Conservation (phyloP, 164 flowering plant genomes). For the Berberis vulgaris region DNA sequence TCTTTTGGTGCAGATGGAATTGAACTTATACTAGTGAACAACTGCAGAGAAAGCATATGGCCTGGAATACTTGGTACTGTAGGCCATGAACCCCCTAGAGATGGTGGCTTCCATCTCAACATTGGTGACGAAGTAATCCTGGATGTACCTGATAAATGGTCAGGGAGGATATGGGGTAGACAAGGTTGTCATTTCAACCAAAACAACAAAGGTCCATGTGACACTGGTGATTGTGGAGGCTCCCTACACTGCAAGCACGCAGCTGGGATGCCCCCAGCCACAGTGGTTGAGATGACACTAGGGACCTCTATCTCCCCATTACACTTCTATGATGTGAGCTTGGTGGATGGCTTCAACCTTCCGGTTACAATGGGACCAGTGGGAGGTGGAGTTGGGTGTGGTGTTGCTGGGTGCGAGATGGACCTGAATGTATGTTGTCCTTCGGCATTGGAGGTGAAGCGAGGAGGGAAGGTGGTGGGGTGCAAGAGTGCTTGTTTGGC, state of each 20-base stretch:
- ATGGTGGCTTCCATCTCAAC: constrained; percentile 71
- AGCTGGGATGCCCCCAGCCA: constrained; percentile 60
- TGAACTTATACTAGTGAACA: constrained; percentile 49
- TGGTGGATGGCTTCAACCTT: constrained; percentile 76
- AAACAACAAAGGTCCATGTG: constrained; percentile 33
- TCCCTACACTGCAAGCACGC: constrained; percentile 36
- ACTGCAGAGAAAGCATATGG: constrained; percentile 60
- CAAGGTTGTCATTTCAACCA: constrained; percentile 43
- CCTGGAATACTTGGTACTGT: constrained; percentile 70
- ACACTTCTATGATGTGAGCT: constrained; percentile 70
- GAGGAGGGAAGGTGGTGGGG: constrained; percentile 55
- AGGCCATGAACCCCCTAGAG: constrained; percentile 45
- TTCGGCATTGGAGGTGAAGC: constrained; percentile 46
- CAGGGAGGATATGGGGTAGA: constrained; percentile 59
- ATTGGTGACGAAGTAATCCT: constrained; percentile 33
- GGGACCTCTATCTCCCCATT: constrained; percentile 31
- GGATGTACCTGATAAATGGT: constrained; percentile 38
- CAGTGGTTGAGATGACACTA: constrained; percentile 60
- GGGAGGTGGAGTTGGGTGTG: constrained; percentile 63
- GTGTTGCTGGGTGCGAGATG: constrained; percentile 51
- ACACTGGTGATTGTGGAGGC: constrained; percentile 55
- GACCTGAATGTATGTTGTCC: constrained; percentile 72
- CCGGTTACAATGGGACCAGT: constrained; percentile 72
- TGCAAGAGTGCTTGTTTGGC: constrained; percentile 87
- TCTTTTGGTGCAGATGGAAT: constrained; percentile 42